A percentile compares a stretch with the other conserved stretches of the same genome.
phyloP scores from a whole-genome alignment of 176 grass and related monocot genomes.

The Aegilops umbellulata region DNA sequence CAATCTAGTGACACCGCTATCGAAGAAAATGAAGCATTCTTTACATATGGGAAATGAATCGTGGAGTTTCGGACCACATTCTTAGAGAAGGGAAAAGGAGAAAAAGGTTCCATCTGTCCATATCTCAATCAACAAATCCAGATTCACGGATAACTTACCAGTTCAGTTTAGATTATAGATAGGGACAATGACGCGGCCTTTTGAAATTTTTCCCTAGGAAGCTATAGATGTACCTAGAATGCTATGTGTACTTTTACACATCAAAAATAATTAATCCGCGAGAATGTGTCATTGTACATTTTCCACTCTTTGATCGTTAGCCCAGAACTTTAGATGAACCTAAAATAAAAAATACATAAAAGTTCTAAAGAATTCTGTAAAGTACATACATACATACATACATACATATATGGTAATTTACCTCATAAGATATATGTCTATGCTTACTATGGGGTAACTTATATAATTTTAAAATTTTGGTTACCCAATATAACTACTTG shows the following conservation, averaged over 20 bases:
- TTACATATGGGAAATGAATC: conserved; percentile 36
- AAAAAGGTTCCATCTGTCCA: background rate
- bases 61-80: conserved; percentile 35
- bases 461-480: background rate
- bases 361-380: background rate
- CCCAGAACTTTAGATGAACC: background rate
- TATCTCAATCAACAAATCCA: conserved; percentile 16
- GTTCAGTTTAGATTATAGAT: conserved; percentile 22
- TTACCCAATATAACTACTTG: background rate
- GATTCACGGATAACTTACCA: conserved; percentile 7
- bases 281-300: background rate
- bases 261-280: background rate
- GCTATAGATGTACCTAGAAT: background rate
- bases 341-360: background rate
- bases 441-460: background rate
- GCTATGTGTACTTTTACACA: background rate
- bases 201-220: conserved; percentile 17
- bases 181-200: conserved; percentile 28
- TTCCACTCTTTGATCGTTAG: background rate
- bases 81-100: background rate
- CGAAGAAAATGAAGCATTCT: conserved; percentile 31
- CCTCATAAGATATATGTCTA: background rate
- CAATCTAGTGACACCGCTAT: conserved; percentile 12
- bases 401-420: background rate
- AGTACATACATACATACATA: background rate